A percentile compares a stretch with the other conserved stretches of the same genome.
Conservation (phyloP, 768 basidiomycete genomes). For the Sporobolomyces roseus region DNA sequence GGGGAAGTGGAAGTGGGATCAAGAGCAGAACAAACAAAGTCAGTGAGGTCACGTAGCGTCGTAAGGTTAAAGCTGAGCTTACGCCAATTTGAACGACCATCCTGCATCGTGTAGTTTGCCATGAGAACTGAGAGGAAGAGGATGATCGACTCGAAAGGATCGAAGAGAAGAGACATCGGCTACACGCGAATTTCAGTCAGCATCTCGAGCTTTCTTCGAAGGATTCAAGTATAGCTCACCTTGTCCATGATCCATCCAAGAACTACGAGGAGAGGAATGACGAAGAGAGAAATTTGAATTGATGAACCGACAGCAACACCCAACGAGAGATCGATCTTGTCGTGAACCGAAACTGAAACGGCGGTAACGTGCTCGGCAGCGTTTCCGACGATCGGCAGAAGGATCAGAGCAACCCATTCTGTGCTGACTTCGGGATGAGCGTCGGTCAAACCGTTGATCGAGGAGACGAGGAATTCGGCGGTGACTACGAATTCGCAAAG, state of each 20-base stretch:
- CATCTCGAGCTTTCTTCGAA: constrained; percentile 35
- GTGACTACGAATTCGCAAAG: constrained; percentile 51
- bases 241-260: constrained; percentile 79
- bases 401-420: constrained; percentile 83
- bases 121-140: constrained; percentile 40
- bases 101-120: constrained; percentile 38
- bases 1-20: constrained; percentile 1
- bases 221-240: not conserved
- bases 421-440: constrained; percentile 58
- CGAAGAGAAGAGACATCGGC: constrained; percentile 37
- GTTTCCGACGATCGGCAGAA: constrained; percentile 91
- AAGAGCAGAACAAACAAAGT: not conserved
- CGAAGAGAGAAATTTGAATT: constrained; percentile 77
- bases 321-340: constrained; percentile 76
- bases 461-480: constrained; percentile 69
- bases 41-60: not conserved
- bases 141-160: constrained; percentile 40
- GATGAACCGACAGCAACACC: constrained; percentile 65
- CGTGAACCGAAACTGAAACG: constrained; percentile 82
- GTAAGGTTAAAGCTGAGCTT: not conserved
- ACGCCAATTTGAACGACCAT: constrained; percentile 31
- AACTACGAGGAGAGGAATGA: constrained; percentile 61
- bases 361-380: constrained; percentile 62
- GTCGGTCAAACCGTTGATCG: constrained; percentile 65
- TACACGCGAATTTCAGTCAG: constrained; percentile 55